Evolutionary conservation across 805 yeast genomes (phyloP), one percentile per base, ranked within the genome.

Genomic region (Spathaspora hagerdaliae): DNA sequence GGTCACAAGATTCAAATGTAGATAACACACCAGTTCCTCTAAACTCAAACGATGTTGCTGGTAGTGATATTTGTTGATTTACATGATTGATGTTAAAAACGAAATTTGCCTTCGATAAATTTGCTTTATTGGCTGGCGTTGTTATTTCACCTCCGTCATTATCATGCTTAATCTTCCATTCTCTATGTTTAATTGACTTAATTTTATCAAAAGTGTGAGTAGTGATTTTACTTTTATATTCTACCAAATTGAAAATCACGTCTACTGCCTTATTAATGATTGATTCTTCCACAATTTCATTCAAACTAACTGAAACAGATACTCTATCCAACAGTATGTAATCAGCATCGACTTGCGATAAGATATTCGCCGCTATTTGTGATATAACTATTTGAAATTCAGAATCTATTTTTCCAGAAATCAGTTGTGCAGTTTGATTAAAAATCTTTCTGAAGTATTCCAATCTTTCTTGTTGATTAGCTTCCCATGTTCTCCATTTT

Each of bases 401-500:
- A 9, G 12, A 29, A 29, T 29, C 32, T 9, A 29, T 29, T 19
- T 19, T 19, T 19, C 24, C 24, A 19, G 24, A 19, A 19, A 19
- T 19, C 24, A 19, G 24, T 19, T 19, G 24, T 19, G 24, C 4
- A 19, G 24, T 19, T 19, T 19, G 24, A 14, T 33, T 29, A 37
- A 54, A 57, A 7, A 56, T 42, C 6, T 40, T 19, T 24, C 55
- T 53, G 33, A 60, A 55, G 49, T 59, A 56, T 11, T 40, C 37
- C 33, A 46, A 46, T 40, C 65, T 47, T 46, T 58, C 57, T 8
- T 43, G 42, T 12, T 49, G 48, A 31, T 81, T 73, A 38, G 86
- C 83, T 55, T 92, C 99, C 97, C 98, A 91, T 48, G 82, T 81
- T 70, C 97, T 79, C 97, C 98, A 94, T 11, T 75, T 70, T 0